phyloP scores from a whole-genome alignment of 2,329 filamentous ascomycete genomes.

The Fusarium liriodendri region DNA sequence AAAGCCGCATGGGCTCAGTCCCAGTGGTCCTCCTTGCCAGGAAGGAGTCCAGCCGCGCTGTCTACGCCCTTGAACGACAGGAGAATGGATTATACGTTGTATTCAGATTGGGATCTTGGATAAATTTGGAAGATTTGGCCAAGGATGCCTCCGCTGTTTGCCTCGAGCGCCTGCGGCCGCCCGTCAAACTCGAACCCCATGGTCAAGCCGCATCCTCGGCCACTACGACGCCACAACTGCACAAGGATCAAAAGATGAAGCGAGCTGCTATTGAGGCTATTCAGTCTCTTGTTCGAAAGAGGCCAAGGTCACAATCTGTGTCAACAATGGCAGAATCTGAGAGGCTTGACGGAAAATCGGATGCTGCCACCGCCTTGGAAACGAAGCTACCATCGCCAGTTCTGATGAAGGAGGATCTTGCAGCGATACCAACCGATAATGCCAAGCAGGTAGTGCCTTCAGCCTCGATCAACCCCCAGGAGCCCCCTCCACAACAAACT shows the following conservation, averaged over 20 bases:
- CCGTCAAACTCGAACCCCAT: constrained; percentile 23
- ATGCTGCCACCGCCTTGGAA: constrained; percentile 19
- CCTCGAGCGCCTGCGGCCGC: constrained; percentile 44
- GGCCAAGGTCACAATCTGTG: constrained; percentile 58
- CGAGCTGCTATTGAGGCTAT: constrained; percentile 71
- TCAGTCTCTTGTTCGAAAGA: constrained; percentile 69
- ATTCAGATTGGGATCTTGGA: constrained; percentile 76
- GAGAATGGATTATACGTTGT: constrained; percentile 71
- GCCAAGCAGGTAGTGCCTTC: not conserved
- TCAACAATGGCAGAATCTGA: constrained; percentile 48
- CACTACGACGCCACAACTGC: constrained; percentile 57
- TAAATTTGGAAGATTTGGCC: constrained; percentile 67
- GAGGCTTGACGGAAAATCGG: constrained; percentile 29
- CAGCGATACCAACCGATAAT: not conserved
- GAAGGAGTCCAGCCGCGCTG: constrained; percentile 62
- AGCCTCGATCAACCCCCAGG: constrained; percentile 7
- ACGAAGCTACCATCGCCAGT: constrained; percentile 36
- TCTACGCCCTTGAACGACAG: constrained; percentile 76
- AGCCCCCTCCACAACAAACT: constrained; percentile 50
- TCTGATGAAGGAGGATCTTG: constrained; percentile 31
- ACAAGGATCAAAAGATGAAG: constrained; percentile 65
- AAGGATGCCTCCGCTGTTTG: constrained; percentile 57
- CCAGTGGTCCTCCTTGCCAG: constrained; percentile 71
- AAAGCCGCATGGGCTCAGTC: constrained; percentile 66
- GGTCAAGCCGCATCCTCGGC: constrained; percentile 35